A percentile compares a stretch with the other conserved stretches of the same genome.
Conservation (phyloP, 2,329 filamentous ascomycete genomes). For the Penicillium nordicum region DNA sequence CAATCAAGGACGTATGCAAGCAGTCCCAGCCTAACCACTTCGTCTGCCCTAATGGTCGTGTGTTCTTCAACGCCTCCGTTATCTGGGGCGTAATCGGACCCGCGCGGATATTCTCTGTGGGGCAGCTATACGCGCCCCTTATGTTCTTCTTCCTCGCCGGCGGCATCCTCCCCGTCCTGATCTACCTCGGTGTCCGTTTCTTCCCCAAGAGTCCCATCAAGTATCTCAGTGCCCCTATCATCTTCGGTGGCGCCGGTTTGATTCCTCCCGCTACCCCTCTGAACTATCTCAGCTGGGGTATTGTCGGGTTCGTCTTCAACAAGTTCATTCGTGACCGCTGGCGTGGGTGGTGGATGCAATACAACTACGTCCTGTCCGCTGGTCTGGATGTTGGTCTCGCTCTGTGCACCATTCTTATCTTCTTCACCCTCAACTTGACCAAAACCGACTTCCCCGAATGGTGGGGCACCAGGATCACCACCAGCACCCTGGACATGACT, state of each 20-base stretch:
- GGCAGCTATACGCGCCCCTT: conserved; percentile 60
- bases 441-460: conserved; percentile 55
- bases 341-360: conserved; percentile 72
- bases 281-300: conserved; percentile 68
- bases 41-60: conserved; percentile 55
- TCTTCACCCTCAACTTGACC: conserved; percentile 64
- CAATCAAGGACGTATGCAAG: conserved; percentile 64
- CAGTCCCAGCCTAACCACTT: conserved; percentile 57
- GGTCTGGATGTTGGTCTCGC: conserved; percentile 67
- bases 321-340: conserved; percentile 62
- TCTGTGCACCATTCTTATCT: conserved; percentile 64
- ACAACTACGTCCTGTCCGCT: conserved; percentile 72
- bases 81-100: conserved; percentile 74
- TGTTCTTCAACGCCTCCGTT: conserved; percentile 67
- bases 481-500: conserved; percentile 59
- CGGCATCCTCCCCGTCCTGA: conserved; percentile 58
- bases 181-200: conserved; percentile 58
- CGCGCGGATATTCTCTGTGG: conserved; percentile 62
- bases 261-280: conserved; percentile 68
- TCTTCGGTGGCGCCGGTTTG: conserved; percentile 62
- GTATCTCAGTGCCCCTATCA: conserved; percentile 65
- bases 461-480: conserved; percentile 65
- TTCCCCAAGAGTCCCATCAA: conserved; percentile 61
- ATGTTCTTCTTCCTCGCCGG: conserved; percentile 72
- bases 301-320: conserved; percentile 67